Evolutionary conservation across 2,329 filamentous ascomycete genomes (phyloP).

Genomic region (Chaetomium sp.): DNA sequence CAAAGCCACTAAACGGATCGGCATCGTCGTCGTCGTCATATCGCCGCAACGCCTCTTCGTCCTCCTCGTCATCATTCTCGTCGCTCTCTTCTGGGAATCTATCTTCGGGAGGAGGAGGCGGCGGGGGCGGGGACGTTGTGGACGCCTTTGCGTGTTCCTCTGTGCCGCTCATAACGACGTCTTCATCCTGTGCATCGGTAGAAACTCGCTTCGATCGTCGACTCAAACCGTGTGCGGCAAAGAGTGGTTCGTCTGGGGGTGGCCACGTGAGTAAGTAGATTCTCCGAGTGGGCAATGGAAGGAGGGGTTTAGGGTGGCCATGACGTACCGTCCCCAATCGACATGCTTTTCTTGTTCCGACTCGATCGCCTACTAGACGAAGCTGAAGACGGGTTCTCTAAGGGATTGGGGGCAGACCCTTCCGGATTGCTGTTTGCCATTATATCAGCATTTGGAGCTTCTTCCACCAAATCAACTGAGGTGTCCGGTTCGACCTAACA

Average conservation of each 20-base stretch:
- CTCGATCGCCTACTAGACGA: conserved; percentile 67
- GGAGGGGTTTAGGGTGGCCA: neutral
- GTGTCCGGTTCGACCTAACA: conserved; percentile 22
- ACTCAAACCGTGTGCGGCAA: conserved; percentile 32
- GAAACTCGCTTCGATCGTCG: conserved; percentile 49
- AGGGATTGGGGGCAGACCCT: conserved; percentile 56
- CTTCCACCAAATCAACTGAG: neutral
- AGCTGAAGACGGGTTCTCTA: conserved; percentile 52
- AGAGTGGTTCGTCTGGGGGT: conserved; percentile 31
- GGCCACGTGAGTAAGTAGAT: conserved; percentile 15
- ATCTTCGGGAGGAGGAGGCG: conserved; percentile 39
- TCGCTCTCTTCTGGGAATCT: conserved; percentile 34
- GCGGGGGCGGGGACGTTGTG: conserved; percentile 37
- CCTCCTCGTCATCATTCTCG: conserved; percentile 39
- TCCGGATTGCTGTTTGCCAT: conserved; percentile 25
- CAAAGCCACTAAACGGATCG: conserved; percentile 59
- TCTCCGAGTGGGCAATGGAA: neutral
- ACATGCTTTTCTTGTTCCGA: conserved; percentile 59
- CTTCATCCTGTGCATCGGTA: conserved; percentile 50
- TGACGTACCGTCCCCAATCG: conserved; percentile 37
- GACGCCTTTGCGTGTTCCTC: conserved; percentile 47
- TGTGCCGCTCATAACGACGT: conserved; percentile 65
- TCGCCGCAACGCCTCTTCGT: conserved; percentile 43
- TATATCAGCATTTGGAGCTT: conserved; percentile 14
- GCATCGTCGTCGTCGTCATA: conserved; percentile 50